phyloP scores from a whole-genome alignment of 495 filamentous ascomycete species.

The Aspergillus ellipticus region DNA sequence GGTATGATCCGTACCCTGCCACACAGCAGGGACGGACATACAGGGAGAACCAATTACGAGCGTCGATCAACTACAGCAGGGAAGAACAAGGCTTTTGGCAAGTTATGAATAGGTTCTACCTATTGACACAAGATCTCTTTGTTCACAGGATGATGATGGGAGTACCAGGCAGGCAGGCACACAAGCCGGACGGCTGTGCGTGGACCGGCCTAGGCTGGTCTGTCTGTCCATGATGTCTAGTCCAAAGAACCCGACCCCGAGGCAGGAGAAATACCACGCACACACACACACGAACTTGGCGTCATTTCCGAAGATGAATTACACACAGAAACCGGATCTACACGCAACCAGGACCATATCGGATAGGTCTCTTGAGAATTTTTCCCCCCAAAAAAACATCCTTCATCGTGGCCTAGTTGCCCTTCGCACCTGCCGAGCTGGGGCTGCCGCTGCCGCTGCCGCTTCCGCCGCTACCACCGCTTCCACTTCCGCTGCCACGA shows the following conservation, averaged over 20 bases:
- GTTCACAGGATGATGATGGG: constrained; percentile 1
- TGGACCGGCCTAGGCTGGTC: not conserved
- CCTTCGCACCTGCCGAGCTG: constrained; percentile 35
- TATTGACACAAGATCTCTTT: constrained; percentile 3
- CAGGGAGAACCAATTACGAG: too few relatives aligned
- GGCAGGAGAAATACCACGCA: not conserved
- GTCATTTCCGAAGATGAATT: not conserved
- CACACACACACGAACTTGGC: not conserved
- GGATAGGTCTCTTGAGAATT: not conserved
- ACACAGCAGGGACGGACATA: too few relatives aligned
- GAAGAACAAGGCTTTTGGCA: not conserved
- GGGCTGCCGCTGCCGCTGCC: constrained; percentile 46
- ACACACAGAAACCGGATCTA: not conserved
- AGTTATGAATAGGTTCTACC: not conserved
- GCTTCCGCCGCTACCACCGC: constrained; percentile 39
- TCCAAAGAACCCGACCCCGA: not conserved
- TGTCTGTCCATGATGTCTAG: not conserved
- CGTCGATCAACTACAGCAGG: too few relatives aligned
- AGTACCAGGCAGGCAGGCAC: too few relatives aligned
- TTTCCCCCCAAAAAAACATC: not conserved
- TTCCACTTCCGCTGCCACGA: constrained; percentile 45
- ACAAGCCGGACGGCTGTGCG: not conserved
- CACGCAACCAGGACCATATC: not conserved
- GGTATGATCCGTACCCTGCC: too few relatives aligned
- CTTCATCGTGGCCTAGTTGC: constrained; percentile 8